Conservation (phyloP, 306 rosid genomes). For the Vigna hirtella region DNA sequence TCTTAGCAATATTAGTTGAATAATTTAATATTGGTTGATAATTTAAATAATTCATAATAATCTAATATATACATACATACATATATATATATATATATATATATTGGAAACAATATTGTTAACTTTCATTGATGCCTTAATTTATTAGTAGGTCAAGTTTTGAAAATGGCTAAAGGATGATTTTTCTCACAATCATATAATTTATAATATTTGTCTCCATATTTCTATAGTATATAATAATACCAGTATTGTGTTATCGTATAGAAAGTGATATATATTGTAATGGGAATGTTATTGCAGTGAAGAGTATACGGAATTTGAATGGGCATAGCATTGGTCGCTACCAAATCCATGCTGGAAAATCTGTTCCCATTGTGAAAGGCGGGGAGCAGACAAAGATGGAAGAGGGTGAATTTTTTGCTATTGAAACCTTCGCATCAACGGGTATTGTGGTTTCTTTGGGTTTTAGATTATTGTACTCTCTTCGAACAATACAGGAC, state of each 20-base stretch:
- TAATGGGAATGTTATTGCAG: slow-evolving; percentile 57
- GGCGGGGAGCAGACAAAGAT: slow-evolving; percentile 99
- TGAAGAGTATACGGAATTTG: slow-evolving; percentile 93
- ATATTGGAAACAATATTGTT: not conserved
- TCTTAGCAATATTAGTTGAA: too few relatives aligned
- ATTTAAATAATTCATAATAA: too few relatives aligned
- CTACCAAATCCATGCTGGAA: slow-evolving; percentile 97
- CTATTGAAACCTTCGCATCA: slow-evolving; percentile 95
- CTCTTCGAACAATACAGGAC: slow-evolving; percentile 31
- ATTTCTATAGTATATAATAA: not conserved
- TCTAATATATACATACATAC: too few relatives aligned
- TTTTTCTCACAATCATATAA: not conserved
- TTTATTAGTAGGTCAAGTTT: not conserved
- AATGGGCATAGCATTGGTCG: slow-evolving; percentile 98
- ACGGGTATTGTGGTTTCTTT: slow-evolving; percentile 67
- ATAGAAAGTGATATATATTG: slow-evolving; percentile 14
- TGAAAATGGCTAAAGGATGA: slow-evolving; percentile 3
- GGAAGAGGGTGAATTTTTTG: slow-evolving; percentile 99
- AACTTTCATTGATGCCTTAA: not conserved
- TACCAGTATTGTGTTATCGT: slow-evolving; percentile 8
- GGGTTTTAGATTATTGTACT: slow-evolving; percentile 12
- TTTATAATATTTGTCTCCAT: slow-evolving; percentile 17
- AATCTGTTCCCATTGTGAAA: slow-evolving; percentile 94
- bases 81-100: too few relatives aligned
- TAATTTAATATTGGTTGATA: too few relatives aligned